A percentile compares a stretch with the other conserved stretches of the same genome.
Evolutionary conservation across 441 rosid genomes (phyloP).

Genomic region (Erysimum cheiri): DNA sequence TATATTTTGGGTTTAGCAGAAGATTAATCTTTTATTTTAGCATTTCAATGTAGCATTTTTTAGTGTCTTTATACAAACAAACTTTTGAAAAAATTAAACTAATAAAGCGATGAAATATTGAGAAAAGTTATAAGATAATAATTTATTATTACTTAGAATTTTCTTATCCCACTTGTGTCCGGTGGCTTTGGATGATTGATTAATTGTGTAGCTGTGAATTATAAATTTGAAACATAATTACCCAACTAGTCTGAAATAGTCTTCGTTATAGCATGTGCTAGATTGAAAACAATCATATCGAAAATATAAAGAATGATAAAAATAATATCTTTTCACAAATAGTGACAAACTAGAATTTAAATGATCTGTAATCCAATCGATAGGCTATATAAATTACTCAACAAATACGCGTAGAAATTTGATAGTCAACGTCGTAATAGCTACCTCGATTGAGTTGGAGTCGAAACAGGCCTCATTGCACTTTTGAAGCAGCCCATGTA

Average conservation of each 20-base stretch:
- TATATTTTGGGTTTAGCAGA: not conserved
- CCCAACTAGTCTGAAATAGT: slow-evolving; percentile 26
- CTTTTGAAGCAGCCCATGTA: slow-evolving; percentile 23
- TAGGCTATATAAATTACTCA: slow-evolving; percentile 7
- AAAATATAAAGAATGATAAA: not conserved
- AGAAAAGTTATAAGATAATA: not conserved
- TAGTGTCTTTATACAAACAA: not conserved
- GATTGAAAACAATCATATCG: slow-evolving; percentile 1
- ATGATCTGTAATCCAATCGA: not conserved
- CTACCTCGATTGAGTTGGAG: not conserved
- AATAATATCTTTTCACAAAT: slow-evolving; percentile 4
- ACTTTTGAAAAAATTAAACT: too few species aligned
- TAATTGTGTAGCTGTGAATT: slow-evolving; percentile 20
- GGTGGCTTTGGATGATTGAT: slow-evolving; percentile 32
- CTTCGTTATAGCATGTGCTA: slow-evolving; percentile 38
- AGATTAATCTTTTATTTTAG: not conserved
- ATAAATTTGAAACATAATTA: slow-evolving; percentile 9
- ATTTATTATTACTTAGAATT: not conserved
- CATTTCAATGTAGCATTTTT: not conserved
- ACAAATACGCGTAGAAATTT: slow-evolving; percentile 13
- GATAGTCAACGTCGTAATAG: slow-evolving; percentile 7
- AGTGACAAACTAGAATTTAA: not conserved
- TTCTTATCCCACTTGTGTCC: slow-evolving; percentile 15
- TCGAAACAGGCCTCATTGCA: not conserved
- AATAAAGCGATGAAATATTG: not conserved